Evolutionary conservation across 2,329 filamentous ascomycete genomes (phyloP), one percentile per base, ranked within the genome.

Genomic region (Pezicula neosporulosa): DNA sequence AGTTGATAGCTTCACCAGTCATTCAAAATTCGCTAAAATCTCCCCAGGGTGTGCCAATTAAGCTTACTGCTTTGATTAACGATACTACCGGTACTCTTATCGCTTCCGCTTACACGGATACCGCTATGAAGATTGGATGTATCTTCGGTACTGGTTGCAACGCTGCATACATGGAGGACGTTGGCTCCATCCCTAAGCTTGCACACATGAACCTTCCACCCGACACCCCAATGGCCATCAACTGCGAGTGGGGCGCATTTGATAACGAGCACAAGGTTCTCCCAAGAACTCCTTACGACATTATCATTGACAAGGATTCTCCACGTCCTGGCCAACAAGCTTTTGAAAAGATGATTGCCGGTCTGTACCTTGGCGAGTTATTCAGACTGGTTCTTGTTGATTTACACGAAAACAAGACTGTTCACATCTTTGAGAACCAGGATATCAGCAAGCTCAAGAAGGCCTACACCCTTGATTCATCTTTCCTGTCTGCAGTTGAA

Each of bases 91-190:
- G 94, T 63, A 99, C 94, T 30, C 77, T 99, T 64, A 96, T 99
- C 65, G 94, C 94, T 55, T 97, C 93, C 24, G 87, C 90, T 28
- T 99, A 99, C 73, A 97, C 93, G n/a, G 92, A 99, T 68, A 76
- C 86, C 43, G 83, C 86, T 61, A 95, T 97, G 82, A 91, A 85
- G 73, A 94, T 97, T 64, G 94, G 94, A 50, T 97, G 93, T 72
- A 99, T 99, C 67, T 99, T 99, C 65, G 94, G 94, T 63, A 99
- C 94, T 12, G 94, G 94, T 53, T 97, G 94, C 75, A 99, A 99
- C 66, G 94, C 93, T 38, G 94, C 94, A 37, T 99, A 99, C 76
- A 96, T 99, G 88, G 94, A 99, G 72, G 74, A 95, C 65, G 89
- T 83, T 58, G 91, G 90, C 58, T 89, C 87, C 12, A 90, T 99